phyloP scores from a whole-genome alignment of 2,329 filamentous ascomycete genomes.

The Botryotinia calthae region DNA sequence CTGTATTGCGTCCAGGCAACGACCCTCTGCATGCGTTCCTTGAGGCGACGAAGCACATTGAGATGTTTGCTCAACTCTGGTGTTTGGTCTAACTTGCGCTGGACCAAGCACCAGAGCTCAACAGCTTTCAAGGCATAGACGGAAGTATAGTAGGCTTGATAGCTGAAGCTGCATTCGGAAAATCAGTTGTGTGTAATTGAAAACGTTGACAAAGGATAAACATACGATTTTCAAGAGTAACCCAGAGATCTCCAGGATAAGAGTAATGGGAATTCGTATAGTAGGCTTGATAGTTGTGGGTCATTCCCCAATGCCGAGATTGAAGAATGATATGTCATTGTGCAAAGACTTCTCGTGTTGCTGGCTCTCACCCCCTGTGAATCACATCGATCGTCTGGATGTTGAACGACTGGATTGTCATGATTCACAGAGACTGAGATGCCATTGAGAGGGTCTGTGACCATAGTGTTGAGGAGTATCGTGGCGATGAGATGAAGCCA shows the following conservation, averaged over 20 bases:
- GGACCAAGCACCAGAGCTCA: background rate
- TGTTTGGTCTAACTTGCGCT: background rate
- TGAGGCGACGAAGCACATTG: background rate
- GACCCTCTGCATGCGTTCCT: background rate
- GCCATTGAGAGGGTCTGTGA: background rate
- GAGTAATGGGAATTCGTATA: background rate
- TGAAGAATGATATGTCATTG: background rate
- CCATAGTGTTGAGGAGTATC: background rate
- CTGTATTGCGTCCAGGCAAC: rapidly evolving
- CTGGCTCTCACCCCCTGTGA: background rate
- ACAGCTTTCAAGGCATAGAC: rapidly evolving
- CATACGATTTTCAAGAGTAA: background rate
- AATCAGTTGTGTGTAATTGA: background rate
- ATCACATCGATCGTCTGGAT: background rate
- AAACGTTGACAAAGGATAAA: background rate
- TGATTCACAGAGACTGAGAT: background rate
- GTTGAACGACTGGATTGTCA: background rate
- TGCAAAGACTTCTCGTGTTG: background rate
- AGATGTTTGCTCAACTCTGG: background rate
- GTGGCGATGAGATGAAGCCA: background rate
- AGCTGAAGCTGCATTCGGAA: background rate
- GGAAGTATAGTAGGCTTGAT: background rate
- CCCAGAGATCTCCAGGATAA: background rate
- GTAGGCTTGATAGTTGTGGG: background rate
- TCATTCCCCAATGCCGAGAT: background rate